Percentiles rank a stretch among this genome's conserved stretches.
These are phyloP conservation scores for Paraphaeosphaeria minitans DNA, from an alignment of 2,329 filamentous ascomycete genomes.

Conservation along the genomic window DNA sequence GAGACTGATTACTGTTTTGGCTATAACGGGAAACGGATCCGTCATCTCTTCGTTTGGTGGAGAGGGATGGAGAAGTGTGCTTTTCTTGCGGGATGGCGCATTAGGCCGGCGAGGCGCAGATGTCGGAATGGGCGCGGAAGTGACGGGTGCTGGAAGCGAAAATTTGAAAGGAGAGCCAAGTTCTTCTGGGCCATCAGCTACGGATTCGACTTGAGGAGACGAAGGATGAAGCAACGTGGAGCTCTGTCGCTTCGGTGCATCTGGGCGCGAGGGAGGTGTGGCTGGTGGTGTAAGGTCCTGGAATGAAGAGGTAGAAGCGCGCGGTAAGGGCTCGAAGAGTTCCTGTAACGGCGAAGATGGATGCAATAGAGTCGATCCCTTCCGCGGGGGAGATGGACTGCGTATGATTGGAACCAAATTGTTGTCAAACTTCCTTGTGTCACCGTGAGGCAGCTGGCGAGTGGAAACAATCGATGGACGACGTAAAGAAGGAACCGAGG, in stretches of 20 bases:
- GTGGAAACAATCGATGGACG: conserved; percentile 20
- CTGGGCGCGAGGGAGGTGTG: conserved; percentile 12
- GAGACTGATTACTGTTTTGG: conserved; percentile 8
- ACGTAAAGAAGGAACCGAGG: conserved; percentile 3
- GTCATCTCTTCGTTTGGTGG: conserved; percentile 3
- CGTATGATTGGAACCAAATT: conserved; percentile 17
- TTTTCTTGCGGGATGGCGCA: conserved; percentile 13
- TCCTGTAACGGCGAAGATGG: conserved; percentile 25
- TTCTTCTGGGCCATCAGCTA: background rate
- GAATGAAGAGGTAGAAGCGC: background rate
- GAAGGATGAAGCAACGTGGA: conserved; percentile 21
- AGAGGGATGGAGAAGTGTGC: conserved; percentile 19
- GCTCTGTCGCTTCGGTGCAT: conserved; percentile 9
- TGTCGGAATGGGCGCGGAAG: background rate
- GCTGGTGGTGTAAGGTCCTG: conserved; percentile 13
- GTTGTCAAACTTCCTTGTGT: conserved; percentile 10
- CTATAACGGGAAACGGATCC: background rate
- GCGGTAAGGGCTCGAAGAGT: background rate
- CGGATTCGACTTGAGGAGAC: background rate
- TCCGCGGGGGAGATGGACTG: conserved; percentile 11
- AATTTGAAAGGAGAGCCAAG: conserved; percentile 10
- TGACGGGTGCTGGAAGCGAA: conserved; percentile 5
- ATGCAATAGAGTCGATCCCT: conserved; percentile 28
- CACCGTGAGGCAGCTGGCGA: conserved; percentile 11
- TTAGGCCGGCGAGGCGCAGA: conserved; percentile 6